A percentile compares a stretch with the other conserved stretches of the same genome.
Evolutionary conservation across 1,139 yeast genomes (phyloP).

Genomic region (Pichia cactophila): DNA sequence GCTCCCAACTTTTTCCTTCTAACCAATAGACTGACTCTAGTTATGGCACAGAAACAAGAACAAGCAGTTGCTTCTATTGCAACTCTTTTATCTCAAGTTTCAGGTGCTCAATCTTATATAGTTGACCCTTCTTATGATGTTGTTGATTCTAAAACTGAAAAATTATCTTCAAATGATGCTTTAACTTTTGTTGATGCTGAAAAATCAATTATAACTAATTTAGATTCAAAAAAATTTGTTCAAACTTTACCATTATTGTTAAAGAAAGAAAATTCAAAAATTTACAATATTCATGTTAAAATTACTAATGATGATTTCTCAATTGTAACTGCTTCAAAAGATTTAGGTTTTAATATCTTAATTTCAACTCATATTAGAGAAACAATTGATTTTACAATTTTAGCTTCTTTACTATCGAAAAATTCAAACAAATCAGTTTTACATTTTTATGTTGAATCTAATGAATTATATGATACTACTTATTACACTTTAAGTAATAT

Average conservation of each 20-base stretch:
- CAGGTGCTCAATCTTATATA: slow-evolving; percentile 19
- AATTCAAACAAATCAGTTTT: slow-evolving; percentile 49
- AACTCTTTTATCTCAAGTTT: slow-evolving; percentile 14
- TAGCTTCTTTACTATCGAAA: slow-evolving; percentile 52
- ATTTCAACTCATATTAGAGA: slow-evolving; percentile 56
- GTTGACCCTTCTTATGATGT: slow-evolving; percentile 15
- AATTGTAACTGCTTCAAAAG: slow-evolving; percentile 61
- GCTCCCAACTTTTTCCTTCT: background rate
- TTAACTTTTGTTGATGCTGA: slow-evolving; percentile 33
- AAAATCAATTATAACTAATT: slow-evolving; percentile 46
- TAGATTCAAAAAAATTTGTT: slow-evolving; percentile 47
- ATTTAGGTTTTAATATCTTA: slow-evolving; percentile 54
- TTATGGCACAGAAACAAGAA: slow-evolving; percentile 11
- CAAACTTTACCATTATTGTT: slow-evolving; percentile 50
- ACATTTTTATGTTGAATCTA: slow-evolving; percentile 43
- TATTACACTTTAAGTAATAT: slow-evolving; percentile 12
- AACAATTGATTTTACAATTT: slow-evolving; percentile 43
- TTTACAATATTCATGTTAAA: slow-evolving; percentile 54
- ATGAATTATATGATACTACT: slow-evolving; percentile 10
- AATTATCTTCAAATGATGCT: slow-evolving; percentile 43
- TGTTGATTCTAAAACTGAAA: slow-evolving; percentile 10
- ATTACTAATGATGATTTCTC: slow-evolving; percentile 54
- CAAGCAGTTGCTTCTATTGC: slow-evolving; percentile 19
- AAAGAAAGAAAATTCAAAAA: slow-evolving; percentile 35
- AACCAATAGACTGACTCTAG: too few species aligned